A percentile compares a stretch with the other conserved stretches of the same genome.
Conservation (phyloP, 495 filamentous ascomycete species). For the Schizothecium vesticola region DNA sequence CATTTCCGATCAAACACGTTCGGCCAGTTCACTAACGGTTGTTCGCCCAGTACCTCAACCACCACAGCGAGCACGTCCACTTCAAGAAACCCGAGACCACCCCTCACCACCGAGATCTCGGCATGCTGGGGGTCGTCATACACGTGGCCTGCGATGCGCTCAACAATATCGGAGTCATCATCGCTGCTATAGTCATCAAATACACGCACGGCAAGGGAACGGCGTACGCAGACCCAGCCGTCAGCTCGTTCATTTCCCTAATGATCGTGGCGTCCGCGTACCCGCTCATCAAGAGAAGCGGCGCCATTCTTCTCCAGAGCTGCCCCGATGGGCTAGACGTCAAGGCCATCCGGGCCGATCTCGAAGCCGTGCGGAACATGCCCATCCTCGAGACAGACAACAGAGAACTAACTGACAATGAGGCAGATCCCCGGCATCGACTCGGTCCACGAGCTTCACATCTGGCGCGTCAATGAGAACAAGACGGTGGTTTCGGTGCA, state of each 20-base stretch:
- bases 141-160: slow-evolving; percentile 90
- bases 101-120: slow-evolving; percentile 55
- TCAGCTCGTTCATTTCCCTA: slow-evolving; percentile 77
- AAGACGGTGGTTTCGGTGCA: slow-evolving; percentile 84
- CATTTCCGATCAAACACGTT: neutral
- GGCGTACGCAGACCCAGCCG: slow-evolving; percentile 74
- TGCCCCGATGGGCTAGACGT: slow-evolving; percentile 68
- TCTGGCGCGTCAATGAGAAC: slow-evolving; percentile 89
- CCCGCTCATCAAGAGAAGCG: slow-evolving; percentile 81
- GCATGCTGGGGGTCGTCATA: slow-evolving; percentile 87
- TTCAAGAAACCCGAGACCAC: slow-evolving; percentile 16
- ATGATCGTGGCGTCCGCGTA: slow-evolving; percentile 85
- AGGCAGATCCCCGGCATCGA: slow-evolving; percentile 67
- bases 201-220: slow-evolving; percentile 48
- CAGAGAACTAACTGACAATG: neutral
- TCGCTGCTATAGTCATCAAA: slow-evolving; percentile 81
- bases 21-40: neutral
- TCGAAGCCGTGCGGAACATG: slow-evolving; percentile 47
- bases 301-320: slow-evolving; percentile 83
- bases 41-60: slow-evolving; percentile 36
- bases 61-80: slow-evolving; percentile 58
- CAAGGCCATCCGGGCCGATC: slow-evolving; percentile 83
- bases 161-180: slow-evolving; percentile 89
- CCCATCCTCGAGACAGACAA: neutral
- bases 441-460: slow-evolving; percentile 84